Evolutionary conservation across 768 basidiomycete genomes (phyloP), one percentile per base, ranked within the genome.

Genomic region (Boletus tylopilopsis): DNA sequence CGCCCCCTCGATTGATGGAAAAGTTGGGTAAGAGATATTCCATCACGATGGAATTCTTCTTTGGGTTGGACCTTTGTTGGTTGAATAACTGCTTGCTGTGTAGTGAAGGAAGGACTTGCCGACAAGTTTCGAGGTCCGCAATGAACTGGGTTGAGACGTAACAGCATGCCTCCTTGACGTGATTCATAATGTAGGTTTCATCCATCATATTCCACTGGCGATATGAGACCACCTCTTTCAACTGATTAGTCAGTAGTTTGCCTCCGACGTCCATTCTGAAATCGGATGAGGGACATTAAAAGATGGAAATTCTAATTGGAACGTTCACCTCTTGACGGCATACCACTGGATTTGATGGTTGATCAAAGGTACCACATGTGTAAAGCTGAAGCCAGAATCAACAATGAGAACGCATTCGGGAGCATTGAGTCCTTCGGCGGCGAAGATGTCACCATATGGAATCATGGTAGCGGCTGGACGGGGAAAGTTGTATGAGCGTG

Each of bases 201-300:
- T 96, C 93, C 85, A 94, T 94, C 90, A 97, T 92, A 67, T 97
- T 91, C 90, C 91, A 97, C 64, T 97, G 94, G 37, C 95, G 84
- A 67, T 89, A 97, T 12, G 93, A 95, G 6, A 94, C 81, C 38
- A 94, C 77, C 63, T 94, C 90, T 64, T 96, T 96, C 21, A 98
- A 78, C 44, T 95, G 90, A 69, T 98, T 97, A 22, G 94, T 97
- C 49, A 98, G 68, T 10, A 98, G 77, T 71, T 98, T 96, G 40
- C 94, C 95, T 44, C 95, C 94, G 16, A 96, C 85, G 62, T 96
- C 93, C 67, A 98, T 82, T 62, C 94, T 95, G 67, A 95, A 67
- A 44, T 30, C 50, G 52, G 50, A 54, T 58, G 38, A 51, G 60
- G 49, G 24, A 49, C 46, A 45, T 44, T 43, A 51, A 54, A 45